Percentiles rank a stretch among this genome's conserved stretches.
Evolutionary conservation across 73 alveolate genomes (phyloP).

Genomic region (Paramecium caudatum): DNA sequence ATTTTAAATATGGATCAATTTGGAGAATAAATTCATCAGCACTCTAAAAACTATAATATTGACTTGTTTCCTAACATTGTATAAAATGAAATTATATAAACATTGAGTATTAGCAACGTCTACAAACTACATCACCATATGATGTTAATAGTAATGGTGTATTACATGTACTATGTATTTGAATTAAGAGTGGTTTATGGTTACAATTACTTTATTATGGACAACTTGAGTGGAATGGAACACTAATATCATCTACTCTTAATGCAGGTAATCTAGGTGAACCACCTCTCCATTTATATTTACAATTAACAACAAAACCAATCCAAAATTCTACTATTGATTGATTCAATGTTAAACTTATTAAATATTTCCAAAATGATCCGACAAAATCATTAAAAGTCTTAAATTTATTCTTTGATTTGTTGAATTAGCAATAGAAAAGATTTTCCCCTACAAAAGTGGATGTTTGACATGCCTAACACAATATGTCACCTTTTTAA

Average conservation of each 20-base stretch:
- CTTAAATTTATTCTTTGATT: conserved; percentile 7
- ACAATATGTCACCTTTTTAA: neutral
- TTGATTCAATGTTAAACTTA: neutral
- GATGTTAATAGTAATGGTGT: neutral
- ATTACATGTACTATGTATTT: conserved; percentile 4
- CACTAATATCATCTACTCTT: conserved; percentile 3
- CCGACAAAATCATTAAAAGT: neutral
- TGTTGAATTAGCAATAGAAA: conserved; percentile 1
- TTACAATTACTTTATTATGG: neutral
- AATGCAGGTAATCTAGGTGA: conserved; percentile 20
- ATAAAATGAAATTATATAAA: conserved; percentile 16
- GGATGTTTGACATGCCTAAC: conserved; percentile 17
- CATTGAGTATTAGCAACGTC: neutral
- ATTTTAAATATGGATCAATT: neutral
- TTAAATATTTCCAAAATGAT: neutral
- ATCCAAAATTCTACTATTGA: conserved; percentile 26
- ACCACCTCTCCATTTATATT: neutral
- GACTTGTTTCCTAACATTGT: neutral
- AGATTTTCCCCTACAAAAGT: neutral
- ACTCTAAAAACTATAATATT: neutral
- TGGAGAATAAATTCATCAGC: conserved; percentile 2
- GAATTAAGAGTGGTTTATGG: neutral
- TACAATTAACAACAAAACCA: neutral
- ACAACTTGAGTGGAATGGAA: neutral
- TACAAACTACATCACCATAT: conserved; percentile 30